Conservation (phyloP, 2,329 filamentous ascomycete genomes). For the Aspergillus ochraceus region DNA sequence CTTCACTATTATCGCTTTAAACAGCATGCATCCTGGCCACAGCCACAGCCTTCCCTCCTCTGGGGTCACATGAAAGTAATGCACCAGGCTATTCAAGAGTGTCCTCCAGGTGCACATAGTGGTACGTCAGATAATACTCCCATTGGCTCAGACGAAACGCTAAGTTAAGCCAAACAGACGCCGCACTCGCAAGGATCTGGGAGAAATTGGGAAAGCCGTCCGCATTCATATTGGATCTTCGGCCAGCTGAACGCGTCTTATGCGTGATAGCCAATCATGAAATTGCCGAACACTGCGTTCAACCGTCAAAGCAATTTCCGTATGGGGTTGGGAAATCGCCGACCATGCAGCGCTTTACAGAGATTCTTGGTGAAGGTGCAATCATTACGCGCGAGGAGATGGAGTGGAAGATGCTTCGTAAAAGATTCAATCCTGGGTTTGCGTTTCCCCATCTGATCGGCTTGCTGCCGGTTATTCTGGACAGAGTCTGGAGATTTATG, state of each 20-base stretch:
- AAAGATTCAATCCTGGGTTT: constrained; percentile 35
- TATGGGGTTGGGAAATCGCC: constrained; percentile 19
- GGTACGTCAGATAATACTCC: neutral
- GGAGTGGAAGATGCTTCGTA: constrained; percentile 30
- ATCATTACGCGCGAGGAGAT: constrained; percentile 16
- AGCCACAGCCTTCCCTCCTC: constrained; percentile 13
- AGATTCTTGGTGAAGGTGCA: constrained; percentile 10
- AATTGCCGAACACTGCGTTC: constrained; percentile 19
- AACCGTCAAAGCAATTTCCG: constrained; percentile 14
- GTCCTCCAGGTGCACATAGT: constrained; percentile 5
- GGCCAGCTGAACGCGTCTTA: constrained; percentile 8
- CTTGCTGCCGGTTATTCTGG: constrained; percentile 28
- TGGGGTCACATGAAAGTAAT: constrained; percentile 15
- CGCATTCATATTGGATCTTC: constrained; percentile 13
- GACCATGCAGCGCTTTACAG: neutral
- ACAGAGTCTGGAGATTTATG: constrained; percentile 25
- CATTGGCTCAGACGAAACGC: neutral
- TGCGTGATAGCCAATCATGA: constrained; percentile 17
- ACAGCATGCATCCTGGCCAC: constrained; percentile 13
- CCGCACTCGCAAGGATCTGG: neutral
- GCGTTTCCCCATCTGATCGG: constrained; percentile 27
- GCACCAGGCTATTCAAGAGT: constrained; percentile 4
- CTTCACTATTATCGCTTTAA: constrained; percentile 7
- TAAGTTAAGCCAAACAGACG: neutral
- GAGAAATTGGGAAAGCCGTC: constrained; percentile 6